Percentiles rank a stretch among this genome's conserved stretches.
These are phyloP conservation scores for Yamadazyma taylorii DNA, from an alignment of 1,139 yeast genomes.

Conservation along the genomic window DNA sequence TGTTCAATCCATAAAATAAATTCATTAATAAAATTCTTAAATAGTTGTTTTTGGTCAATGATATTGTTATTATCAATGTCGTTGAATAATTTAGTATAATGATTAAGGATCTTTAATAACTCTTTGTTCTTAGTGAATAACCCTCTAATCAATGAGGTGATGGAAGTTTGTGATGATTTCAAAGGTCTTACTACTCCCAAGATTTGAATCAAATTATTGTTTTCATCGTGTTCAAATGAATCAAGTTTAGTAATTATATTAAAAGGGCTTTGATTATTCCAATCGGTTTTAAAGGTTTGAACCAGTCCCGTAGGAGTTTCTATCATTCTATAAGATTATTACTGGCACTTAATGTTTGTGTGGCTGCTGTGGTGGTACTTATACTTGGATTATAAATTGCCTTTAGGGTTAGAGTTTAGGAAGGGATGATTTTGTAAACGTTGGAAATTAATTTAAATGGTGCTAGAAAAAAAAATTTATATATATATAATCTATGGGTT, in stretches of 20 bases:
- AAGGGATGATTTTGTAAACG: too few relatives aligned
- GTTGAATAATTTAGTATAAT: constrained; percentile 18
- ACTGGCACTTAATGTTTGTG: too few relatives aligned
- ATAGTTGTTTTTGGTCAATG: constrained; percentile 25
- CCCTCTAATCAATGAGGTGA: constrained; percentile 40
- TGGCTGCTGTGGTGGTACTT: too few relatives aligned
- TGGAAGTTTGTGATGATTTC: constrained; percentile 25
- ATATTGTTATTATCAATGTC: constrained; percentile 14
- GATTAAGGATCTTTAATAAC: constrained; percentile 26
- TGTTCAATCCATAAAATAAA: constrained; percentile 42
- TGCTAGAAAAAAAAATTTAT: too few relatives aligned
- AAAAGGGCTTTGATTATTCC: constrained; percentile 8
- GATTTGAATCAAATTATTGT: constrained; percentile 35
- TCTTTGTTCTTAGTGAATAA: constrained; percentile 41
- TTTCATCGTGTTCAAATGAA: constrained; percentile 26
- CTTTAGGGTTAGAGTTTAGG: too few relatives aligned
- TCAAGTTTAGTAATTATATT: constrained; percentile 8
- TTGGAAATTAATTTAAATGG: too few relatives aligned
- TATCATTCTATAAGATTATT: too few relatives aligned
- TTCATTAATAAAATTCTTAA: constrained; percentile 40
- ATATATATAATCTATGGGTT: too few relatives aligned
- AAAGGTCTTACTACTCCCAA: constrained; percentile 37
- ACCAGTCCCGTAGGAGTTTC: too few relatives aligned
- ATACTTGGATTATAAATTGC: too few relatives aligned
- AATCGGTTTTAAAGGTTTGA: not conserved